Evolutionary conservation across 2,329 filamentous ascomycete genomes (phyloP).

Genomic region (Aquanectria penicillioides): DNA sequence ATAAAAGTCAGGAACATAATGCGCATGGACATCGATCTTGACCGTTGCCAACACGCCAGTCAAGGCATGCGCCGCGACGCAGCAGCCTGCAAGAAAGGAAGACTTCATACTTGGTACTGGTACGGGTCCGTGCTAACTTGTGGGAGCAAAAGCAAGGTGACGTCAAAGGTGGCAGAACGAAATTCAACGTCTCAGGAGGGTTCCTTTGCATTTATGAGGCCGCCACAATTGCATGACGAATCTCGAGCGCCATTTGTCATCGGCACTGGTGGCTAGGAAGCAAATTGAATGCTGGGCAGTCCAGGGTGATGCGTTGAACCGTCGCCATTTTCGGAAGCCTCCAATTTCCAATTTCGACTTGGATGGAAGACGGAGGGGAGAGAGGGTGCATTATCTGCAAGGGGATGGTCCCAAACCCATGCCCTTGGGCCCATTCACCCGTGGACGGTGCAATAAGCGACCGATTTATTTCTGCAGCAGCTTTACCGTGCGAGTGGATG

Average conservation of each 20-base stretch:
- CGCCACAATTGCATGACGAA: neutral
- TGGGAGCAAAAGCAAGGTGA: neutral
- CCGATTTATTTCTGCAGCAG: no score
- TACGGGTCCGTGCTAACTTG: neutral
- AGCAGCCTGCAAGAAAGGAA: neutral
- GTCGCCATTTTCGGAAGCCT: neutral
- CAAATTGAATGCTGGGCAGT: neutral
- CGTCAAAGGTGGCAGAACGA: neutral
- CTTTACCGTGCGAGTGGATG: no score
- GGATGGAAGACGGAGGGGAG: neutral
- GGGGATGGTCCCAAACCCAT: no score
- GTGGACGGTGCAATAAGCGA: no score
- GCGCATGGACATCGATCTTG: constrained; percentile 39
- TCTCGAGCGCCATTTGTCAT: neutral
- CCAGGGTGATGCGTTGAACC: neutral
- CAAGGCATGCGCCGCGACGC: neutral
- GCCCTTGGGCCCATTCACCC: no score
- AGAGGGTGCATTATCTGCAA: neutral
- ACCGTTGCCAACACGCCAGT: neutral
- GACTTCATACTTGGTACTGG: constrained; percentile 8
- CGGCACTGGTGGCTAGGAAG: neutral
- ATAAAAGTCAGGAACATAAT: constrained; percentile 40
- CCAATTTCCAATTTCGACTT: no score
- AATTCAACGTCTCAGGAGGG: neutral
- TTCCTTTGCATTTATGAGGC: constrained; percentile 1